These are phyloP conservation scores for Echinosophora koreensis DNA, from an alignment of 306 rosid species.

Conservation along the genomic window DNA sequence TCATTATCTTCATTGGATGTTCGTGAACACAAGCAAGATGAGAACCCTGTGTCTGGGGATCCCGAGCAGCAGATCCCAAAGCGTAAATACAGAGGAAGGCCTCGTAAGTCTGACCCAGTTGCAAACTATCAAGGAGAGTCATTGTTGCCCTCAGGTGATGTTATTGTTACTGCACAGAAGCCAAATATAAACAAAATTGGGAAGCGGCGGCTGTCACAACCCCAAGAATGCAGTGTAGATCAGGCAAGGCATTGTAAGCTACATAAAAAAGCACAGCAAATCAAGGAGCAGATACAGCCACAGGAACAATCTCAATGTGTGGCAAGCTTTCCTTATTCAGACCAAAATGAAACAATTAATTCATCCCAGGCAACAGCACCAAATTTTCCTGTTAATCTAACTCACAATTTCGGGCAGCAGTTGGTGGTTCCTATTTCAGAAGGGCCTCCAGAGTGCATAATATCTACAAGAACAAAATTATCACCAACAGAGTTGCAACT, in stretches of 20 bases:
- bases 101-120: neutral
- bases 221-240: neutral
- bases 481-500: slow-evolving; percentile 36
- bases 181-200: neutral
- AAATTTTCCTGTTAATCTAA: too few species aligned
- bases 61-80: too few species aligned
- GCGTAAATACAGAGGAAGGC: neutral
- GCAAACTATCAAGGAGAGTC: slow-evolving; percentile 5
- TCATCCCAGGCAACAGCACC: too few species aligned
- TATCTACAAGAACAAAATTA: slow-evolving; percentile 6
- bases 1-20: too few species aligned
- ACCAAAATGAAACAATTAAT: too few species aligned
- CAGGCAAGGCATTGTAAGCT: neutral
- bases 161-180: neutral
- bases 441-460: slow-evolving; percentile 5
- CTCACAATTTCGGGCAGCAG: too few species aligned
- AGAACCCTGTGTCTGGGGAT: too few species aligned
- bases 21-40: too few species aligned
- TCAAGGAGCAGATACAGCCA: neutral
- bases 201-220: neutral
- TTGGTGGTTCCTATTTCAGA: slow-evolving; percentile 10
- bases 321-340: too few species aligned
- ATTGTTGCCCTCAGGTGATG: slow-evolving; percentile 22
- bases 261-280: neutral
- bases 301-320: neutral